A percentile compares a stretch with the other conserved stretches of the same genome.
These are phyloP conservation scores for Ajuga chamaepitys DNA, from an alignment of 257 asterid genomes.

Conservation along the genomic window DNA sequence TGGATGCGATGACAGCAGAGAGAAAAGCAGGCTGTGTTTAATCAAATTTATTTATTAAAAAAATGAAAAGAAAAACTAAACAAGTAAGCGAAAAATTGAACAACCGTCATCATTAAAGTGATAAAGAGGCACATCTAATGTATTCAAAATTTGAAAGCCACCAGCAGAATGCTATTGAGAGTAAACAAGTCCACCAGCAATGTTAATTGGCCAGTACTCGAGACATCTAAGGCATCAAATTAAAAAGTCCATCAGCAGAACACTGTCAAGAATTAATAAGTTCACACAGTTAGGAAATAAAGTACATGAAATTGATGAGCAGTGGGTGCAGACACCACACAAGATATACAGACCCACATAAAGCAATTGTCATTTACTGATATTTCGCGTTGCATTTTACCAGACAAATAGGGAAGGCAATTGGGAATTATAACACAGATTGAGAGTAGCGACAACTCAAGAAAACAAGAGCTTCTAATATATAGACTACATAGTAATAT, in stretches of 20 bases:
- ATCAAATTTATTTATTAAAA: not conserved
- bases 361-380: not conserved
- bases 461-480: not conserved
- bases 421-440: not conserved
- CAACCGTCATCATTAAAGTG: not conserved
- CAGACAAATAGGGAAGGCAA: not conserved
- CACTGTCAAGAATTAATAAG: not conserved
- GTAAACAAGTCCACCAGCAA: too few species aligned
- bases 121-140: not conserved
- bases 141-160: too few species aligned
- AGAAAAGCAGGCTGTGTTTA: constrained; percentile 78
- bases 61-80: not conserved
- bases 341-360: not conserved
- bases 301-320: not conserved
- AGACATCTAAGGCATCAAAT: not conserved
- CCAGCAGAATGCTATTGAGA: too few species aligned
- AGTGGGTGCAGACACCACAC: not conserved
- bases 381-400: not conserved
- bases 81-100: not conserved
- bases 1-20: constrained; percentile 38
- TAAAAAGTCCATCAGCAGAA: not conserved
- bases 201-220: constrained; percentile 1
- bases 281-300: not conserved
- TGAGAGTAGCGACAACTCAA: not conserved
- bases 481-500: not conserved